Evolutionary conservation across 192 early-diverging fungal species (phyloP).

Genomic region (Coemansia sp.): DNA sequence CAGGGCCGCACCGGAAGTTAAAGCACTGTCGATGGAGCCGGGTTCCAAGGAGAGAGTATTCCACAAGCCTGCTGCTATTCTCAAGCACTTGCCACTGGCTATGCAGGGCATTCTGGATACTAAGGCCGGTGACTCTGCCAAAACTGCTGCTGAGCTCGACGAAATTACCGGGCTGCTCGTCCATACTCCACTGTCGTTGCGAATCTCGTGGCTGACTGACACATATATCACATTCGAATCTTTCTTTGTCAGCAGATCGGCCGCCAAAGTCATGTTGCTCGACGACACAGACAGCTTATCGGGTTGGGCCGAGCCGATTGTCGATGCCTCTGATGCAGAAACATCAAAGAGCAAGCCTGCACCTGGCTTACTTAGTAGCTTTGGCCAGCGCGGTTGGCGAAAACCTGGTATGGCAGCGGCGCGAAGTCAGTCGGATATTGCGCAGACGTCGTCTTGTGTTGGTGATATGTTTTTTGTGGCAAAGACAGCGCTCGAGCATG

Average conservation of each 20-base stretch:
- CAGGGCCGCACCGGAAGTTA: conserved; percentile 62
- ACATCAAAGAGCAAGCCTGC: neutral
- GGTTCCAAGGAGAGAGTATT: conserved; percentile 31
- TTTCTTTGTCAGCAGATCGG: conserved; percentile 39
- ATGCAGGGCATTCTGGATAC: conserved; percentile 10
- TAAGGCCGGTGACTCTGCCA: neutral
- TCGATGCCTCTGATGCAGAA: conserved; percentile 1
- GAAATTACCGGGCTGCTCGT: conserved; percentile 30
- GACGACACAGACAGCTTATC: conserved; percentile 37
- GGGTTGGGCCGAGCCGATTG: conserved; percentile 32
- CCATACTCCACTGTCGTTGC: conserved; percentile 34
- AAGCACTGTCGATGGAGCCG: conserved; percentile 20
- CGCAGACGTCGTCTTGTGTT: conserved; percentile 62
- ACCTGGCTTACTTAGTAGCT: neutral
- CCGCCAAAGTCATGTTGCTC: conserved; percentile 45
- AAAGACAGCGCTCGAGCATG: conserved; percentile 71
- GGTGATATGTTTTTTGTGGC: conserved; percentile 95
- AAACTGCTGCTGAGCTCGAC: conserved; percentile 12
- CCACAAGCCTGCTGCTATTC: conserved; percentile 17
- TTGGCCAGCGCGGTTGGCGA: neutral
- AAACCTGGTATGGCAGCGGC: neutral
- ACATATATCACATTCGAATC: conserved; percentile 40
- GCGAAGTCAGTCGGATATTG: conserved; percentile 4
- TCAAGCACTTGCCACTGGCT: conserved; percentile 24
- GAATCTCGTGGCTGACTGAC: conserved; percentile 41